Evolutionary conservation across 805 yeast species (phyloP), one percentile per base, ranked within the genome.

Genomic region (Metschnikowia shivogae): DNA sequence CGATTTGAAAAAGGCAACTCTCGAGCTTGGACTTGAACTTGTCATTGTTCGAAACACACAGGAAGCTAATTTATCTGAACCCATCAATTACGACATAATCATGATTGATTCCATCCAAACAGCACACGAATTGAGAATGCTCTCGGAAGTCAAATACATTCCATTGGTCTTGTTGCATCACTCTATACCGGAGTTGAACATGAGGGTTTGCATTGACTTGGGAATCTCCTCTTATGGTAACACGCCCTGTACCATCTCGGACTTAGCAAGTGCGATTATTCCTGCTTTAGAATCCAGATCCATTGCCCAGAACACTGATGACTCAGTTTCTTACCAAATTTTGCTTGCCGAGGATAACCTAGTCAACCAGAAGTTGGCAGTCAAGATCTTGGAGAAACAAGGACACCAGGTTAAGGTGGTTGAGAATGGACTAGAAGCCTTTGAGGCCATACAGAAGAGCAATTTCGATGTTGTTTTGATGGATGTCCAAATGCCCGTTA

Each of bases 401-500:
- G 92, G 92, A 24, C 96, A 88, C 65, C 73, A 76, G 46, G 90
- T 88, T 10, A 82, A 81, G 47, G 96, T 88, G 38, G 96, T 87
- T 6, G 92, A 86, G 61, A 88, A 88, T 63, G 96, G 96, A 12
- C 72, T 78, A 47, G 88, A 87, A 55, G 95, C 96, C 1, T 76
- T 80, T 53, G 87, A 86, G 48, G 90, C 89, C 1, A 81, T 86
- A 36, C 73, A 81, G 60, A 73, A 76, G 52, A 78, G 76, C 49
- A 73, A 76, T 39, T 88, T 82, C 61, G 96, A 88, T 60, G 90
- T 86, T 38, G 85, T 88, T 14, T 75, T 88, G 54, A 88, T 88
- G 96, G 96, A 88, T 68, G 95, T 88, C 36, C 96, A 88, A 63
- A 88, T 88, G 96, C 96, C 96, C 7, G 87, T 86, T 12, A 89